Evolutionary conservation across 495 filamentous ascomycete species (phyloP), one percentile per base, ranked within the genome.

Genomic region (Penicillium cinerascens): DNA sequence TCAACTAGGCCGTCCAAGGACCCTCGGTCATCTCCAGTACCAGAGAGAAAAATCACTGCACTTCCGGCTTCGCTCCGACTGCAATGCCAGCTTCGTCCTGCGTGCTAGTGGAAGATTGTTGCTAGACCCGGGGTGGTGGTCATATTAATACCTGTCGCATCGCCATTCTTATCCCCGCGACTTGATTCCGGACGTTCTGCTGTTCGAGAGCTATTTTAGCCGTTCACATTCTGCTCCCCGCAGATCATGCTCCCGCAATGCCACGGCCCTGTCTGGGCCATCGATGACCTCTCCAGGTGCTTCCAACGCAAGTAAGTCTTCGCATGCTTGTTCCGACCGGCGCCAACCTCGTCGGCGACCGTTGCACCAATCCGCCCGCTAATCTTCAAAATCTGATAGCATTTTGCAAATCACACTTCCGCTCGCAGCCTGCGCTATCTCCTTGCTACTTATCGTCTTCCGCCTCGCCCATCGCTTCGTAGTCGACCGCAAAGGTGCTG

Each of bases 281-380:
- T 79, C 52, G 93, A 98, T 72, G 95, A 98, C 72, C 87, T 98
- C 65, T 87, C 87, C 10, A 73, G 67, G 45, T 97, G 95, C 72
- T 92, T 98, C 65, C 86, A 90, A 63, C 82, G 81, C 75, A 90
- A 95, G 92, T 96, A 51, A 61, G 63, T 66, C n/a, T n/a, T 23
- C 11, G 15, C 42, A 26, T 53, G 4, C 15, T 7, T 41, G 25
- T 37, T 11, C 18, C 36, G 15, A 47, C 38, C 23, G 51, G 33
- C 10, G 48, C 33, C 36, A 18, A 48, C 22, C 11, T 48, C 45
- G 46, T 42, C 36, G 17, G 38, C 46, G 45, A 50, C 42, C 43
- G 39, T 42, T 56, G 33, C 20, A 53, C 21, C 21, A 17, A 9
- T 27, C 17, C 17, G 21, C 40, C 18, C 40, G 45, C 60, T 68